Evolutionary conservation across 176 grass and related monocot species (phyloP), one percentile per base, ranked within the genome.

Genomic region (Aegilops tauschii): DNA sequence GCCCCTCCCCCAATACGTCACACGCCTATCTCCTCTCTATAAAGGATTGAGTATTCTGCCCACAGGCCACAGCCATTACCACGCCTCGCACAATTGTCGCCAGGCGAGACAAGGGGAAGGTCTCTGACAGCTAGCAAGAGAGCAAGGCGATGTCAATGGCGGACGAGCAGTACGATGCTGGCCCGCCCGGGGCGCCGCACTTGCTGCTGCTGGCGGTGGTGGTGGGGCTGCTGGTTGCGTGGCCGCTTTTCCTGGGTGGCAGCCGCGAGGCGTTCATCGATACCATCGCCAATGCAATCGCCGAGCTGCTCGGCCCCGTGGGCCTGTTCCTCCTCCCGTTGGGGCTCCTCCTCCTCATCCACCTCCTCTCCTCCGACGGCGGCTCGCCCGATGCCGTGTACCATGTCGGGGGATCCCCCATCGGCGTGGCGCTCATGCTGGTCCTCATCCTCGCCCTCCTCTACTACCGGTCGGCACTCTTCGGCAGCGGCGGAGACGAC

Each of bases 301-400:
- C 88, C 27, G 90, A 92, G 76, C 62, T 86, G 9, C 85, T 95
- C 31, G 92, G 88, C 83, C 93, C 90, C 12, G 86, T 92, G 10
- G 93, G 93, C 4, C 85, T 95, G 18, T 86, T 95, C 35, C 90
- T 95, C 80, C 90, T 95, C 76, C 88, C 90, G 42, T 64, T 95
- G 0, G 10, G 64, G 36, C 93, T 95, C 17, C 66, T 95, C 13
- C 61, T 95, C 65, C 36, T 92, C 32, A 95, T 95, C 90, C 79
- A 83, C 80, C 54, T 92, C 83, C 88, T 95, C 56, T 92, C 90
- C 83, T 95, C 90, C 80, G 88, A 95, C 83, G 84, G 80, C 76
- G 90, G 88, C 12, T 95, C 93, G 18, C 93, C 88, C 54, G 93
- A 95, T 88, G 87, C 90, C 86, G 82, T 90, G 83, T 86, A 92